Base-by-base conservation (phyloP, 768 basidiomycete species). In the Fomitopsis pulvina region DNA sequence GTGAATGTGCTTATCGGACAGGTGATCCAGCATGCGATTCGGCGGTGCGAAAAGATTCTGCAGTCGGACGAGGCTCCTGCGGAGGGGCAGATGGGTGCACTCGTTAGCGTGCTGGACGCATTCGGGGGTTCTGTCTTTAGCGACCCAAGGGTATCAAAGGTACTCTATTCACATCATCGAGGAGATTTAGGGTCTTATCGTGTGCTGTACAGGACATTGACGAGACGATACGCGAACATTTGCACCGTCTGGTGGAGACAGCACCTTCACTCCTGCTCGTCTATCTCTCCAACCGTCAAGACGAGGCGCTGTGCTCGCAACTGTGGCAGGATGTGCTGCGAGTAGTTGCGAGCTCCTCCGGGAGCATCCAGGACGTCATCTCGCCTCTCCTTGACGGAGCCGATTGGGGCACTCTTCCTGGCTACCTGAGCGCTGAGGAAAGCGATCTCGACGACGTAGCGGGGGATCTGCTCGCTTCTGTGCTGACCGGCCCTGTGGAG, bases 101-200 rank as follows among this genome's bases (percentile, higher is more conserved):
- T 81, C 25, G 67, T 74, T 12, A 66, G 66, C 32, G 63, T 84
- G 28, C 56, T 87, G 37, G 68, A 73, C 9, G 67, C 71, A 4
- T 85, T 87, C 52, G 76, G 76, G 2, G 63, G 70, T 6, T 64
- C 68, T 0, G 57, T 87, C 12, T 83, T 83, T 50, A 52, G 64
- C 1, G 71, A 81, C 34, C 54, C 30, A 4, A 53, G 59, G 5
- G 69, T 81, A 40, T 59, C 75, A 4, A 54, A 69, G 60, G 83
- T 83, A 56, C 38, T 22, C 27, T 3, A 21, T 14, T n/a, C 16
- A 48, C 16, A 40, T 6, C 21, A 25, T 22, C n/a, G 14, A 16
- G 37, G 1, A 18, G 12, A 3, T 25, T 24, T 21, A 12, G 27
- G 4, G 14, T 25, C 25, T 41, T 20, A 43, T 22, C 5, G 18